Conservation (phyloP, 306 rosid species). For the Cucumis cinereus region DNA sequence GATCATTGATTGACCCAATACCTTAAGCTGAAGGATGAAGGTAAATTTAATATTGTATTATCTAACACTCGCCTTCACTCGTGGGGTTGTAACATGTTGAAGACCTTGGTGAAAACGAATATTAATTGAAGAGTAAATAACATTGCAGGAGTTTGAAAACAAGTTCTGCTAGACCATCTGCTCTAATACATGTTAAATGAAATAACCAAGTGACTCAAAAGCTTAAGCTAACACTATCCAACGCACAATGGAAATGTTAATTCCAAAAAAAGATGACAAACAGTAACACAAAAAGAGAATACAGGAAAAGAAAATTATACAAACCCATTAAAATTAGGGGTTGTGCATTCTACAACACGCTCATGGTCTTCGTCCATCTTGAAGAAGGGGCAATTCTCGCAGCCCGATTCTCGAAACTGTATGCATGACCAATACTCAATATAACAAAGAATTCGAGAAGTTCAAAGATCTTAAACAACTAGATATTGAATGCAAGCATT, state of each 20-base stretch:
- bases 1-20: too few relatives aligned
- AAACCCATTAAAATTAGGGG: slow-evolving; percentile 93
- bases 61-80: too few relatives aligned
- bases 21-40: too few relatives aligned
- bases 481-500: background rate
- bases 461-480: background rate
- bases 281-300: background rate
- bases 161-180: too few relatives aligned
- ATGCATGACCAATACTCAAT: slow-evolving; percentile 9
- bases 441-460: background rate
- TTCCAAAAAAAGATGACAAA: background rate
- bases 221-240: background rate
- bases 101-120: too few relatives aligned
- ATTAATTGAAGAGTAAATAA: too few relatives aligned
- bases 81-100: too few relatives aligned
- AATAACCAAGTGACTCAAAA: too few relatives aligned
- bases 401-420: slow-evolving; percentile 83
- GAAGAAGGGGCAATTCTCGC: slow-evolving; percentile 91
- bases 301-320: background rate
- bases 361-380: slow-evolving; percentile 88
- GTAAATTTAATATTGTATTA: too few relatives aligned
- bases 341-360: slow-evolving; percentile 76
- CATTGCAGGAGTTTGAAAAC: too few relatives aligned
- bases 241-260: background rate
- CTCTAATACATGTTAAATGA: too few relatives aligned